Evolutionary conservation across 805 yeast species (phyloP).

Genomic region (Cyberlindnera saturnus): DNA sequence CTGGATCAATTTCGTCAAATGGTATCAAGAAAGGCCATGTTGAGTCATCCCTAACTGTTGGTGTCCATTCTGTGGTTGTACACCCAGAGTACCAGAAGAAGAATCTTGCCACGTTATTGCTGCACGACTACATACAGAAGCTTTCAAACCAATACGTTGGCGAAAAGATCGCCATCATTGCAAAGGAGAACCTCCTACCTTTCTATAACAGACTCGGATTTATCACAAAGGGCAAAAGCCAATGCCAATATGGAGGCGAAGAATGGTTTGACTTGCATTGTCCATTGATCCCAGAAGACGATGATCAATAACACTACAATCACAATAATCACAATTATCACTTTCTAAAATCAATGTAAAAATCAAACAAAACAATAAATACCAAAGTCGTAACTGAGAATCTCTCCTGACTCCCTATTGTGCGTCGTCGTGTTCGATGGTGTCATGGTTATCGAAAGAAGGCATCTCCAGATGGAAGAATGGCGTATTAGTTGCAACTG

Average conservation of each 20-base stretch:
- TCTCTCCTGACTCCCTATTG: slow-evolving; percentile 1
- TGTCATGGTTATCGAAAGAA: slow-evolving; percentile 18
- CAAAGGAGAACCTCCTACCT: slow-evolving; percentile 60
- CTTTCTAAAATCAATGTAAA: neutral
- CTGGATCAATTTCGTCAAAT: slow-evolving; percentile 16
- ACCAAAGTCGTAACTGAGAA: neutral
- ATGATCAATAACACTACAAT: slow-evolving; percentile 28
- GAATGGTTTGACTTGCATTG: slow-evolving; percentile 55
- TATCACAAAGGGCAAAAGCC: slow-evolving; percentile 57
- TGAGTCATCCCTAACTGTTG: slow-evolving; percentile 69
- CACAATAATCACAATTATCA: neutral
- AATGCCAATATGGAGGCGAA: slow-evolving; percentile 50
- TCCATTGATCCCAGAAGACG: slow-evolving; percentile 37
- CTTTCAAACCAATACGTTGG: slow-evolving; percentile 84
- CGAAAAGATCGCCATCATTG: slow-evolving; percentile 65
- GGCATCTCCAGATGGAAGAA: slow-evolving; percentile 80
- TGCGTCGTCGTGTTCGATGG: neutral
- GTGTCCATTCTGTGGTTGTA: slow-evolving; percentile 77
- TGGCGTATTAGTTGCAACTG: slow-evolving; percentile 61
- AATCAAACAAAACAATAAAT: neutral
- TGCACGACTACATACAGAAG: slow-evolving; percentile 89
- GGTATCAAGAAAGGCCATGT: slow-evolving; percentile 48
- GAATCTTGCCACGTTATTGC: slow-evolving; percentile 73
- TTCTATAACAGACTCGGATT: slow-evolving; percentile 85
- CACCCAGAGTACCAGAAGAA: slow-evolving; percentile 74